These are phyloP conservation scores for Nigrograna mackinnonii DNA, from an alignment of 2,329 filamentous ascomycete genomes.

Conservation along the genomic window DNA sequence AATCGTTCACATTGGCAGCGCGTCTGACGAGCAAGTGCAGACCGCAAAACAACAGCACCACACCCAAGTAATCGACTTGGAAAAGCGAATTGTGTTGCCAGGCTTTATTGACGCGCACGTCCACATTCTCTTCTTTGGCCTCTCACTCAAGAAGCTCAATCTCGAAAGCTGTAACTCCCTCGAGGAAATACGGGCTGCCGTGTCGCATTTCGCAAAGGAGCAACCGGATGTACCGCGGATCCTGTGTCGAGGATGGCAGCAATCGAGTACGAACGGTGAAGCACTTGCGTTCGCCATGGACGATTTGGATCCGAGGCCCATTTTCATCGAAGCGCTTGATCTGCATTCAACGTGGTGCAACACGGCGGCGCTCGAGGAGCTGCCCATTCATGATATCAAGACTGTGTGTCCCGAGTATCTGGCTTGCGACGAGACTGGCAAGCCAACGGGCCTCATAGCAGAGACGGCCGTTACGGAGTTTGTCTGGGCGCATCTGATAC, in stretches of 20 bases:
- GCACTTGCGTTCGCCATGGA: constrained; percentile 52
- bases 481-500: constrained; percentile 55
- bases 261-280: constrained; percentile 53
- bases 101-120: constrained; percentile 60
- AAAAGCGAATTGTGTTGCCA: constrained; percentile 46
- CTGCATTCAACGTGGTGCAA: constrained; percentile 58
- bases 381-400: constrained; percentile 45
- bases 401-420: neutral
- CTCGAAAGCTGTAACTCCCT: constrained; percentile 50
- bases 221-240: constrained; percentile 49
- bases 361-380: constrained; percentile 50
- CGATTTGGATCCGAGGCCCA: constrained; percentile 51
- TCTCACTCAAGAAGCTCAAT: constrained; percentile 52
- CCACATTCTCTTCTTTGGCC: constrained; percentile 56
- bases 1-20: neutral
- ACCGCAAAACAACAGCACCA: neutral
- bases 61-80: constrained; percentile 27
- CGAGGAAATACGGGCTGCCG: constrained; percentile 48
- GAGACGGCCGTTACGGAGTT: neutral
- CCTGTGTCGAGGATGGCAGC: constrained; percentile 50
- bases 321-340: constrained; percentile 58
- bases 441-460: neutral
- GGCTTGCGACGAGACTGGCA: neutral
- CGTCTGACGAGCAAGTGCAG: neutral
- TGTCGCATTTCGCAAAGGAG: constrained; percentile 45